Percentiles rank a stretch among this genome's conserved stretches.
Evolutionary conservation across 805 yeast species (phyloP).

Genomic region (Ogataea pilisensis): DNA sequence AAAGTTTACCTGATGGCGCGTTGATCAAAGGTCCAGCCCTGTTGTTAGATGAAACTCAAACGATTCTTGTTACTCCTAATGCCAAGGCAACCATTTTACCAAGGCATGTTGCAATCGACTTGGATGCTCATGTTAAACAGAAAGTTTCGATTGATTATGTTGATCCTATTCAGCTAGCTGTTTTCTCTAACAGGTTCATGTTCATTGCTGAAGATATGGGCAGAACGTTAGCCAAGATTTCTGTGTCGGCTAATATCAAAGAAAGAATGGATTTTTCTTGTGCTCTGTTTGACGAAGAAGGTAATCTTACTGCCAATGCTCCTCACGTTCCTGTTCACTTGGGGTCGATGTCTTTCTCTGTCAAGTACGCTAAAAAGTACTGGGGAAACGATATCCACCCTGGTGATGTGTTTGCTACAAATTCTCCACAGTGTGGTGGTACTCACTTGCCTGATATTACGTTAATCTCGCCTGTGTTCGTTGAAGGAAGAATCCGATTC

Average conservation of each 20-base stretch:
- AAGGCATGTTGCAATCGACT: slow-evolving; percentile 31
- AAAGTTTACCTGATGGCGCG: slow-evolving; percentile 45
- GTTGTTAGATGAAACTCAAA: slow-evolving; percentile 35
- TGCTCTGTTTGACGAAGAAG: slow-evolving; percentile 44
- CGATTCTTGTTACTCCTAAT: slow-evolving; percentile 33
- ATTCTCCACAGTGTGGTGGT: slow-evolving; percentile 43
- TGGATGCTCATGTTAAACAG: slow-evolving; percentile 23
- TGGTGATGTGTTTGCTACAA: slow-evolving; percentile 43
- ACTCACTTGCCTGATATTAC: slow-evolving; percentile 51
- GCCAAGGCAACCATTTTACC: slow-evolving; percentile 31
- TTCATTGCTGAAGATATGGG: slow-evolving; percentile 49
- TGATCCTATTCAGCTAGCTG: slow-evolving; percentile 42
- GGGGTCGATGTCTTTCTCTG: slow-evolving; percentile 43
- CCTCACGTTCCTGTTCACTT: slow-evolving; percentile 47
- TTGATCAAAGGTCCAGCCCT: slow-evolving; percentile 46
- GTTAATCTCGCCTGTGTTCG: slow-evolving; percentile 52
- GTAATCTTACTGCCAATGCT: slow-evolving; percentile 42
- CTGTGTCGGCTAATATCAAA: slow-evolving; percentile 43
- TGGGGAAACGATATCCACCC: slow-evolving; percentile 37
- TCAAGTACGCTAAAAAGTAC: slow-evolving; percentile 33
- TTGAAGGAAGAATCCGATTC: slow-evolving; percentile 41
- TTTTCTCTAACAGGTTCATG: slow-evolving; percentile 46
- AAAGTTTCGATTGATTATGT: slow-evolving; percentile 36
- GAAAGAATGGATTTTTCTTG: slow-evolving; percentile 46
- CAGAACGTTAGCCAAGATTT: slow-evolving; percentile 40